Evolutionary conservation across 345 rosid genomes (phyloP), one percentile per base, ranked within the genome.

Genomic region (Salix viminalis): DNA sequence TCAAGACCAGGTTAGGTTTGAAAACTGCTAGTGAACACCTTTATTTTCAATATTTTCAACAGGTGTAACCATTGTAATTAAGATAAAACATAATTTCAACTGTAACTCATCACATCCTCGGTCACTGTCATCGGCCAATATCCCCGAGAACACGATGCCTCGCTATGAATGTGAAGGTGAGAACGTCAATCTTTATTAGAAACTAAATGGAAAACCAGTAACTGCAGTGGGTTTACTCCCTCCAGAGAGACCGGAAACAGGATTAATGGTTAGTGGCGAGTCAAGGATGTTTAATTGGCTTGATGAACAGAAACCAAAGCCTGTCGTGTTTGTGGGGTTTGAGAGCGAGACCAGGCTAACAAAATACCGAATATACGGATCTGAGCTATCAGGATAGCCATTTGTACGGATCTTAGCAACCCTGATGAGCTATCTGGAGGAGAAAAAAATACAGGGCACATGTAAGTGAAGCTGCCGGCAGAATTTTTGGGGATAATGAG

Each of bases 161-260:
- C 34, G 5, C 34, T 32, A 41, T 3, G 86, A 83, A 23, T 42
- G 39, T 14, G 83, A 83, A 70, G 77, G 77, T 19, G 72, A 74
- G 44, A 71, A 71, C 68, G 6, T 83, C 1, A 15, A 76, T 21
- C 26, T 75, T 7, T 41, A 18, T 37, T 46, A 36, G 8, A 74
- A 70, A 18, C 10, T 79, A 4, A 6, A 28, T 2, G 69, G 13
- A 5, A 77, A 75, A 73, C 75, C 72, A 4, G 78, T 77, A 52
- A 23, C 79, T 68, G 83, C 85, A 2, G 73, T 64, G 1, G 85
- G 87, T 13, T 54, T 85, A 18, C 75, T 84, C 11, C 79, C 75
- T 0, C 79, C 72, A 0, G 79, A 77, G 32, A 77, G 32, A 42
- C 56, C 58, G 4, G 28, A 65, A 30, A 46, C 24, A 69, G 39